phyloP scores from a whole-genome alignment of 306 rosid species.

The Alnus rubra region DNA sequence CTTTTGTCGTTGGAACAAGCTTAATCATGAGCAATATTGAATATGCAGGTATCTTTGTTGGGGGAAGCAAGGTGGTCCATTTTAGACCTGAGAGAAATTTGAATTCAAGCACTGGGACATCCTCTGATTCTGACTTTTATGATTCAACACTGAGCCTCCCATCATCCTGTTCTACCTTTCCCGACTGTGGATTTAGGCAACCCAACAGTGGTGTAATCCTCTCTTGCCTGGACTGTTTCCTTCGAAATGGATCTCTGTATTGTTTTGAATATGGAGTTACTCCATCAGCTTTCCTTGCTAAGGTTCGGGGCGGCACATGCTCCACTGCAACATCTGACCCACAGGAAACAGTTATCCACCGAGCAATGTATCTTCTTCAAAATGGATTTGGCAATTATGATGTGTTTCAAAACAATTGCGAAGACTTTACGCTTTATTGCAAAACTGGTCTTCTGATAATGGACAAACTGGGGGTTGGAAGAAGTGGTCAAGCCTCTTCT shows the following conservation, averaged over 20 bases:
- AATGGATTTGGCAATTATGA: slow-evolving; percentile 91
- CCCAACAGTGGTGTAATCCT: slow-evolving; percentile 90
- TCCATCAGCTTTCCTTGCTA: slow-evolving; percentile 69
- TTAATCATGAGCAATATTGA: slow-evolving; percentile 15
- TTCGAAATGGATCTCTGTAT: slow-evolving; percentile 73
- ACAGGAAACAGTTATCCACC: slow-evolving; percentile 58
- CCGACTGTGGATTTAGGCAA: slow-evolving; percentile 90
- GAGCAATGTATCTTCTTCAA: slow-evolving; percentile 97
- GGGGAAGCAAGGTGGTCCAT: slow-evolving; percentile 97
- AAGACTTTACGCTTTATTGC: slow-evolving; percentile 95
- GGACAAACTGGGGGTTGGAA: slow-evolving; percentile 16
- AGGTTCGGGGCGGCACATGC: slow-evolving; percentile 92
- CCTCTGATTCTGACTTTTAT: slow-evolving; percentile 48
- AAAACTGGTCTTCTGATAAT: slow-evolving; percentile 76
- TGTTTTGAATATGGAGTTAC: slow-evolving; percentile 78
- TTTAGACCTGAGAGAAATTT: slow-evolving; percentile 68
- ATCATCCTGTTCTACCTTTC: slow-evolving; percentile 63
- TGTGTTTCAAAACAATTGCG: slow-evolving; percentile 83
- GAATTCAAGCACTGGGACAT: slow-evolving; percentile 47
- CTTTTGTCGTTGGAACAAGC: slow-evolving; percentile 25
- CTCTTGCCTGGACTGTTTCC: slow-evolving; percentile 95
- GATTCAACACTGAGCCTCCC: slow-evolving; percentile 37
- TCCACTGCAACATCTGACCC: slow-evolving; percentile 78
- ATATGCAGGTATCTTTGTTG: slow-evolving; percentile 86
- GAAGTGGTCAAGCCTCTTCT: slow-evolving; percentile 94